These are phyloP conservation scores for Stagonosporopsis vannaccii DNA, from an alignment of 2,329 filamentous ascomycete genomes.

Conservation along the genomic window DNA sequence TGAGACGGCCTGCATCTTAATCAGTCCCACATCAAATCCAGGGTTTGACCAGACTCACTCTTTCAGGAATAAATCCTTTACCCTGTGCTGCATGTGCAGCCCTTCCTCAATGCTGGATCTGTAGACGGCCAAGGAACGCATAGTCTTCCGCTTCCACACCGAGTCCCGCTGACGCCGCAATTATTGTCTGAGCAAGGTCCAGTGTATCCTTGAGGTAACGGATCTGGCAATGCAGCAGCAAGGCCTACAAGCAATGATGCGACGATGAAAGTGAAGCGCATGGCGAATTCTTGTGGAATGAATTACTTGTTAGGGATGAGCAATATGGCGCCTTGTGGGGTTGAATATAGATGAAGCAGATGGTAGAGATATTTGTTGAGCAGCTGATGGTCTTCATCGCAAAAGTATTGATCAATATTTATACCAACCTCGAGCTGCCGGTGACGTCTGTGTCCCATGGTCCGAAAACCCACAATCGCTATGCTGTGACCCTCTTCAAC, in stretches of 20 bases:
- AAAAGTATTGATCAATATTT: slow-evolving; percentile 4
- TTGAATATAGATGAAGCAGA: background rate
- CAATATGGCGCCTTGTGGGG: background rate
- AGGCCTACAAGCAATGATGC: slow-evolving; percentile 8
- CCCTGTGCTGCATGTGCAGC: slow-evolving; percentile 17
- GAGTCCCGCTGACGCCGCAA: slow-evolving; percentile 6
- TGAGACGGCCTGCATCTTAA: background rate
- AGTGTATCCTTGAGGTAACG: slow-evolving; percentile 25
- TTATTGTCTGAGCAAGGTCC: slow-evolving; percentile 17
- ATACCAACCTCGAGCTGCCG: background rate
- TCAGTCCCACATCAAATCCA: background rate
- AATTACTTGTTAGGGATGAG: background rate
- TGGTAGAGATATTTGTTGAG: background rate
- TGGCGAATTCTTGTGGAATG: background rate
- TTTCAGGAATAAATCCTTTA: background rate
- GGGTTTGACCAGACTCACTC: background rate
- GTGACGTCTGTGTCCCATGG: slow-evolving; percentile 15
- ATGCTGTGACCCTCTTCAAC: slow-evolving; percentile 1
- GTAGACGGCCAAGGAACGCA: slow-evolving; percentile 16
- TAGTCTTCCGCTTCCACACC: background rate
- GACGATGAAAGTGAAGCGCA: slow-evolving; percentile 12
- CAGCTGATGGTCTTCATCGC: background rate
- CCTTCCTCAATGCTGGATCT: slow-evolving; percentile 19
- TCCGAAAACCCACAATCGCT: slow-evolving; percentile 1
- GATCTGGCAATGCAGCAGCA: slow-evolving; percentile 22